Percentiles rank a stretch among this genome's conserved stretches.
Conservation (phyloP, 495 filamentous ascomycete species). For the Pseudevernia furfuracea region DNA sequence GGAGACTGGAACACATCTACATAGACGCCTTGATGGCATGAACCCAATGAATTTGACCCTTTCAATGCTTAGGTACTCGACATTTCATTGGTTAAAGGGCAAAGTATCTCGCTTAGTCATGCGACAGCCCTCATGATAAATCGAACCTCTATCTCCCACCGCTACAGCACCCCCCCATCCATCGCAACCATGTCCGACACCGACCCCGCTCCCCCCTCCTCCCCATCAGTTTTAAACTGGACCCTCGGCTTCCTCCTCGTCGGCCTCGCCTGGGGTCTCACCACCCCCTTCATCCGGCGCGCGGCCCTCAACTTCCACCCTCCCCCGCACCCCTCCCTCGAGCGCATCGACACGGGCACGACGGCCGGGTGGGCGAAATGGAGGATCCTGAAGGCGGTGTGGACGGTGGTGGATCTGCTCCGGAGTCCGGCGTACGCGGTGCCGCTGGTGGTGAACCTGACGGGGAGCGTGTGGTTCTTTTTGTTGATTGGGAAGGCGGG, state of each 20-base stretch:
- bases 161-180: background rate
- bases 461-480: conserved; percentile 97
- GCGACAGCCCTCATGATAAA: background rate
- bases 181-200: conserved; percentile 13
- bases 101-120: background rate
- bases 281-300: conserved; percentile 52
- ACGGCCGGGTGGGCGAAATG: conserved; percentile 21
- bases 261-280: conserved; percentile 75
- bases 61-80: background rate
- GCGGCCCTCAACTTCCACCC: conserved; percentile 52
- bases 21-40: background rate
- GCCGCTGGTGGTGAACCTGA: conserved; percentile 81
- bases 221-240: conserved; percentile 65
- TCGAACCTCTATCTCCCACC: background rate
- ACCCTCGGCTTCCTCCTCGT: conserved; percentile 85
- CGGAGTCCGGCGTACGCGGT: conserved; percentile 74
- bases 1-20: background rate
- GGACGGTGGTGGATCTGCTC: conserved; percentile 70
- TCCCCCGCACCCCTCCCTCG: conserved; percentile 21
- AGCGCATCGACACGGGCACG: conserved; percentile 15
- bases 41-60: background rate
- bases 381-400: conserved; percentile 42
- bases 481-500: conserved; percentile 68
- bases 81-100: background rate
- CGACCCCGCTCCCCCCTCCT: conserved; percentile 25